Evolutionary conservation across 1,284 basidiomycete genomes (phyloP).

Genomic region (Ganoderma resinaceum): DNA sequence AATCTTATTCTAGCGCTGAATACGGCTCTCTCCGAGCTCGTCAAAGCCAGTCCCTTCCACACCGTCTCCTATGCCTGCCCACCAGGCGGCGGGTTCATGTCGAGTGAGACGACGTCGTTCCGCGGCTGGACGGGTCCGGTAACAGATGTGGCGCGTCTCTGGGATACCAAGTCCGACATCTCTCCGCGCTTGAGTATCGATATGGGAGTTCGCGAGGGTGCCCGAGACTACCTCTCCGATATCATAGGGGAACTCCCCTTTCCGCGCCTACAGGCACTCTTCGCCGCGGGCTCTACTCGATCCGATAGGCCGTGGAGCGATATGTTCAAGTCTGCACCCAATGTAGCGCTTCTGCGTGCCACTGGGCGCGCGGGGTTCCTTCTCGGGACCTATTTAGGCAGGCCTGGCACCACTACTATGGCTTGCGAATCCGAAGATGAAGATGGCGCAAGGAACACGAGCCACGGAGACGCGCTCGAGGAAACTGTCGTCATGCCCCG

Average conservation of each 20-base stretch:
- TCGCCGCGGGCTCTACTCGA: constrained; percentile 2
- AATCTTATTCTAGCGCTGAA: not conserved
- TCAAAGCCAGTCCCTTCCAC: not conserved
- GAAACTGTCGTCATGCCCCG: not conserved
- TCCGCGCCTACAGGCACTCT: not conserved
- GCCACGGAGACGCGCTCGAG: not conserved
- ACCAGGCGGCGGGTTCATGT: not conserved
- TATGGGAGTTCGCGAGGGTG: not conserved
- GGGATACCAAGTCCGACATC: constrained; percentile 12
- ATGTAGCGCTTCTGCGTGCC: constrained; percentile 8
- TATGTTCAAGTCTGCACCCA: constrained; percentile 2
- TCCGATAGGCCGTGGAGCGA: constrained; percentile 2
- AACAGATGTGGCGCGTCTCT: not conserved
- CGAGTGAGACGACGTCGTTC: not conserved
- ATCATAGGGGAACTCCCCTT: not conserved
- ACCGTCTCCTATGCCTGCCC: constrained; percentile 4
- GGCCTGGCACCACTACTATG: too few species aligned
- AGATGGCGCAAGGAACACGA: not conserved
- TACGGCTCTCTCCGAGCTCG: not conserved
- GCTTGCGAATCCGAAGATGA: not conserved
- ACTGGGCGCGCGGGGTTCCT: constrained; percentile 7
- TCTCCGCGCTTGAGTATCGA: constrained; percentile 6
- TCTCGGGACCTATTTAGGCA: constrained; percentile 4
- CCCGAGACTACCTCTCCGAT: not conserved
- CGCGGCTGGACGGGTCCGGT: not conserved